phyloP scores from a whole-genome alignment of 352 stramenopile genomes.

The Phytophthora citrophthora region DNA sequence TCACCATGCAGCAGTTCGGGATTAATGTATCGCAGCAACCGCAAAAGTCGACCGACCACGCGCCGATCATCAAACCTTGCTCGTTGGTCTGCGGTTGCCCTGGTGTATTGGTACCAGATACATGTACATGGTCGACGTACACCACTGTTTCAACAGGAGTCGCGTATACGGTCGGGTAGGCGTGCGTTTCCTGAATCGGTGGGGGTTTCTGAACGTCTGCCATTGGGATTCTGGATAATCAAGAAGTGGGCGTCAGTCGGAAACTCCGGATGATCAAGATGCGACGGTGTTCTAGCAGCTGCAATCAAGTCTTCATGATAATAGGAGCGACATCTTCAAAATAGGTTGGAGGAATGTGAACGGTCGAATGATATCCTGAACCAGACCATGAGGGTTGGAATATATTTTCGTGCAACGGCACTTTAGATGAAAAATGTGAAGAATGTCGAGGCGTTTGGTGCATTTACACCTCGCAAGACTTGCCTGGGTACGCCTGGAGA shows the following conservation, averaged over 20 bases:
- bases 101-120: background rate
- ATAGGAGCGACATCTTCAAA: too few species aligned
- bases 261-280: background rate
- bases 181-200: slow-evolving; percentile 2
- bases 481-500: slow-evolving; percentile 38
- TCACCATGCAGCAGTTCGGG: slow-evolving; percentile 57
- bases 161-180: slow-evolving; percentile 23
- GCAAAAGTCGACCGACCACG: slow-evolving; percentile 45
- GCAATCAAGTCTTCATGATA: too few species aligned
- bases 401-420: slow-evolving; percentile 27
- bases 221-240: slow-evolving; percentile 2
- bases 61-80: slow-evolving; percentile 27
- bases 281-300: background rate
- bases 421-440: slow-evolving; percentile 11
- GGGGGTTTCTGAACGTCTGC: slow-evolving; percentile 30
- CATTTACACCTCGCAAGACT: slow-evolving; percentile 39
- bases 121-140: slow-evolving; percentile 16
- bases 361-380: background rate
- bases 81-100: slow-evolving; percentile 6
- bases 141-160: slow-evolving; percentile 23
- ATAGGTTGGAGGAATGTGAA: background rate
- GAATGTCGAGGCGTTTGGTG: background rate
- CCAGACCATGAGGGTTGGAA: background rate
- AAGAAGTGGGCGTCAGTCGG: background rate
- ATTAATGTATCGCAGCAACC: slow-evolving; percentile 47